phyloP scores from a whole-genome alignment of 768 basidiomycete genomes.

The Amanita muscaria region DNA sequence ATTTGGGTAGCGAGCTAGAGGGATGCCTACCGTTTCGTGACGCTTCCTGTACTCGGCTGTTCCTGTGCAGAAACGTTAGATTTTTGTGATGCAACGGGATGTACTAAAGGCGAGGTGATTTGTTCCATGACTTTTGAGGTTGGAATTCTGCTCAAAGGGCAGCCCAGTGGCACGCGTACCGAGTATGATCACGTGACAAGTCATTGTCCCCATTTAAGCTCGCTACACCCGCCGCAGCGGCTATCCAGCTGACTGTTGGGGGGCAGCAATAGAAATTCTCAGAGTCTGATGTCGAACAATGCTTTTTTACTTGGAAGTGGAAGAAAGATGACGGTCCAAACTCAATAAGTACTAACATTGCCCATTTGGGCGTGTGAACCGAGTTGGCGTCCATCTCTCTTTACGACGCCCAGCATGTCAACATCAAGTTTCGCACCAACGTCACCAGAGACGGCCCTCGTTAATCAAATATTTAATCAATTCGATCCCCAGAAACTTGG shows the following conservation, averaged over 20 bases:
- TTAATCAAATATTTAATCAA: conserved; percentile 62
- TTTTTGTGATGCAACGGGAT: conserved; percentile 51
- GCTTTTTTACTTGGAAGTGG: too few relatives aligned
- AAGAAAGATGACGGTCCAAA: too few relatives aligned
- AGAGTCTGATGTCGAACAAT: too few relatives aligned
- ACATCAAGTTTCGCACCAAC: conserved; percentile 35
- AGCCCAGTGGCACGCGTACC: conserved; percentile 1
- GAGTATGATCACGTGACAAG: conserved; percentile 5
- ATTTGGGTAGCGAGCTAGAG: too few relatives aligned
- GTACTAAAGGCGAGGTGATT: conserved; percentile 54
- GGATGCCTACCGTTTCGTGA: conserved; percentile 65
- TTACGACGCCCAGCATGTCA: conserved; percentile 30
- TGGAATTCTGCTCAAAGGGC: conserved; percentile 9
- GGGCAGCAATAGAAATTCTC: too few relatives aligned
- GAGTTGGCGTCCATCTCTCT: background rate
- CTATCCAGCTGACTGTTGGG: too few relatives aligned
- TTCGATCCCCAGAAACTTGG: conserved; percentile 76
- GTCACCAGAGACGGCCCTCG: conserved; percentile 47
- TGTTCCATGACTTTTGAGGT: conserved; percentile 52
- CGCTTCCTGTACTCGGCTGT: conserved; percentile 61
- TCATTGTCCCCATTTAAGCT: too few relatives aligned
- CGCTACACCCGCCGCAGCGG: too few relatives aligned
- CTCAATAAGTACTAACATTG: too few relatives aligned
- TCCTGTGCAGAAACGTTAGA: conserved; percentile 41
- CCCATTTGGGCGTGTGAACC: conserved; percentile 1